phyloP scores from a whole-genome alignment of 352 stramenopile species.

The Ophiocytium majus region DNA sequence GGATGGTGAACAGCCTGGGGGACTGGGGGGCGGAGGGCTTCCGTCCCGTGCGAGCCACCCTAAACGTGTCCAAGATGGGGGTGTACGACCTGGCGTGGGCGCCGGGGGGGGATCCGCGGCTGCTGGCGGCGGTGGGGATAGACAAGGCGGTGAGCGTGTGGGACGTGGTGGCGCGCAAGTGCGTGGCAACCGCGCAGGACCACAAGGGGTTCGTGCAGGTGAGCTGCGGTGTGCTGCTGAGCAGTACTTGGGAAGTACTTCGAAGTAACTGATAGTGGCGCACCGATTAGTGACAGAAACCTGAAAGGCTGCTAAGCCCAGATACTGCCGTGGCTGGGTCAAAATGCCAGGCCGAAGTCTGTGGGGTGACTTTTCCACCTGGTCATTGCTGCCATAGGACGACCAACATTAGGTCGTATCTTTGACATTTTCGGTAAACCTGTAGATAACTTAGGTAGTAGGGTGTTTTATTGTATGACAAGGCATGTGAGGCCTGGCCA shows the following conservation, averaged over 20 bases:
- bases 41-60: conserved; percentile 49
- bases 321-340: too few relatives aligned
- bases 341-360: too few relatives aligned
- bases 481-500: too few relatives aligned
- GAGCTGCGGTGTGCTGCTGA: not conserved
- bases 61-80: conserved; percentile 58
- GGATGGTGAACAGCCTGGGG: conserved; percentile 27
- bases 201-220: conserved; percentile 52
- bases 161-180: conserved; percentile 75
- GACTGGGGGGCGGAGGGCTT: conserved; percentile 36
- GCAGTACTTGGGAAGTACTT: too few relatives aligned
- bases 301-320: too few relatives aligned
- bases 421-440: not conserved
- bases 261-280: not conserved
- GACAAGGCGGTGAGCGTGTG: conserved; percentile 80
- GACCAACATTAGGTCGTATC: not conserved
- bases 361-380: too few relatives aligned
- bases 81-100: conserved; percentile 85
- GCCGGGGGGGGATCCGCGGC: conserved; percentile 67
- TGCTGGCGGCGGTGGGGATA: conserved; percentile 76
- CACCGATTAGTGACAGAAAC: not conserved
- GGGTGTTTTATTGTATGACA: too few relatives aligned
- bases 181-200: conserved; percentile 35
- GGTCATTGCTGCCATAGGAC: not conserved
- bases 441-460: not conserved